These are phyloP conservation scores for Globisporangium paddicum DNA, from an alignment of 352 stramenopile genomes.

Conservation along the genomic window DNA sequence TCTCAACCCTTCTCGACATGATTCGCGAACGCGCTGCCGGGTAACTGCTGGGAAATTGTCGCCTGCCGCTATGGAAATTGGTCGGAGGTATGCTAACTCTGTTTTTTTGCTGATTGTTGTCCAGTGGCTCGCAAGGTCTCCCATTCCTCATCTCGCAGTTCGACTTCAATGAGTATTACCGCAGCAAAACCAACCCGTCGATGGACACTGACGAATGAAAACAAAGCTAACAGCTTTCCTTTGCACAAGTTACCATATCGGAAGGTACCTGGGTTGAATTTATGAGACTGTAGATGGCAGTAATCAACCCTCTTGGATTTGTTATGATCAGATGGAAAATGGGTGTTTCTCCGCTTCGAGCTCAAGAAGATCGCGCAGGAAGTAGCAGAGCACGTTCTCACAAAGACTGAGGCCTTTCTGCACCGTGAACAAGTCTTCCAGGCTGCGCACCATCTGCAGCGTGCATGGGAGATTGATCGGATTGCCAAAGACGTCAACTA, in stretches of 20 bases:
- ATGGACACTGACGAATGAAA: constrained; percentile 46
- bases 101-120: neutral
- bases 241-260: neutral
- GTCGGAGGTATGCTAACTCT: neutral
- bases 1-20: constrained; percentile 67
- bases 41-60: constrained; percentile 20
- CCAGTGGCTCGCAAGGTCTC: constrained; percentile 68
- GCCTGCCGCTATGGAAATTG: neutral
- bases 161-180: constrained; percentile 91
- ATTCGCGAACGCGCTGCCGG: constrained; percentile 47
- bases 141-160: constrained; percentile 86
- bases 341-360: neutral
- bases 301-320: neutral
- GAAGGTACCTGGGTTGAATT: neutral
- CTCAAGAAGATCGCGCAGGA: constrained; percentile 62
- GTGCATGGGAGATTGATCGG: constrained; percentile 37
- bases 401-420: constrained; percentile 28
- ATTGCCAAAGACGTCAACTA: constrained; percentile 46
- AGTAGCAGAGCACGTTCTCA: constrained; percentile 71
- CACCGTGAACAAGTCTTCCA: constrained; percentile 53
- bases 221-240: neutral
- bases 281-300: neutral
- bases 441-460: constrained; percentile 31
- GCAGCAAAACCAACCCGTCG: constrained; percentile 38
- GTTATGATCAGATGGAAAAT: neutral